phyloP scores from a whole-genome alignment of 78 protist genomes.

The Dictyostelium firmibasis region DNA sequence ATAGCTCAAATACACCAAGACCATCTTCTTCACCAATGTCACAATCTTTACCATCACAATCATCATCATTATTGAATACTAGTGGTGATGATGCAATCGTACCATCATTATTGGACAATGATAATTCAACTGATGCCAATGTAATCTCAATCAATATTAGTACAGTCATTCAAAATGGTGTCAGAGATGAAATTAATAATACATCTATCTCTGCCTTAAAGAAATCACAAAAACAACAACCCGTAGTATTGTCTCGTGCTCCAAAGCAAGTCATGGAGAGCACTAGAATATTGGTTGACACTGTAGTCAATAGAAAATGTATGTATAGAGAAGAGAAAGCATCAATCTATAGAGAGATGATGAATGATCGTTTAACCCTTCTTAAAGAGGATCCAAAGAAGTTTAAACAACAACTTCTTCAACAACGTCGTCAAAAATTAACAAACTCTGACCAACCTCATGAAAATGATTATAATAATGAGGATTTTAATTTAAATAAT shows the following conservation, averaged over 20 bases:
- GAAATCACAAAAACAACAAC: constrained; percentile 15
- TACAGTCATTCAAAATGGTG: constrained; percentile 16
- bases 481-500: background rate
- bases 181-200: constrained; percentile 9
- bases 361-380: constrained; percentile 3
- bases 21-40: background rate
- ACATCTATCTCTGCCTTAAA: background rate
- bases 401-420: constrained; percentile 28
- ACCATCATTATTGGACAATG: background rate
- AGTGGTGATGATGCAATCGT: no score
- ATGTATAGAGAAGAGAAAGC: constrained; percentile 37
- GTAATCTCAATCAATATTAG: constrained; percentile 4
- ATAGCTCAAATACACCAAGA: background rate
- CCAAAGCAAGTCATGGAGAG: constrained; percentile 49
- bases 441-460: background rate
- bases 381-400: constrained; percentile 44
- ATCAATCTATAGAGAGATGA: constrained; percentile 19
- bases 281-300: constrained; percentile 35
- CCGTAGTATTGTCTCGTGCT: constrained; percentile 44
- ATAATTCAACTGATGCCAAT: background rate
- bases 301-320: constrained; percentile 33
- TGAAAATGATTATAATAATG: background rate
- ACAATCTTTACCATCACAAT: background rate
- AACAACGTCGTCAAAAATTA: constrained; percentile 46
- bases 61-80: background rate